phyloP scores from a whole-genome alignment of 2,329 filamentous ascomycete species.

The Huntiella savannae region DNA sequence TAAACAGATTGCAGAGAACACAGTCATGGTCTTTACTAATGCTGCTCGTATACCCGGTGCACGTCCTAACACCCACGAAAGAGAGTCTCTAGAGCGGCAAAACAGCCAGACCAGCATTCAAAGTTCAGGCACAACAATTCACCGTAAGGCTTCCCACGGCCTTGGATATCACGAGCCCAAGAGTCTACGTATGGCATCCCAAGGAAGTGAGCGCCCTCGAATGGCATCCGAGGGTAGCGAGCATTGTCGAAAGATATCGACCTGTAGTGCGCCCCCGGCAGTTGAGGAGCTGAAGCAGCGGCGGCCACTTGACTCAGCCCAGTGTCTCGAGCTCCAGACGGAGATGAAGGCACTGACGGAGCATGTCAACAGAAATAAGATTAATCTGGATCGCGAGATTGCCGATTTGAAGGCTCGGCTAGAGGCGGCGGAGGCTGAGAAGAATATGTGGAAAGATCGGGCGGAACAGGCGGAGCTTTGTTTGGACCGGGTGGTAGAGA shows the following conservation, averaged over 20 bases:
- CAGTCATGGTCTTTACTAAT: constrained; percentile 1
- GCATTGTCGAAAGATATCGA: no score
- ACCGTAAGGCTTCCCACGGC: no score
- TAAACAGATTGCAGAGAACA: not conserved
- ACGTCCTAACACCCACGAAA: not conserved
- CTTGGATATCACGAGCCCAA: no score
- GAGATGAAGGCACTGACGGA: not conserved
- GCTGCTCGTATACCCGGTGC: not conserved
- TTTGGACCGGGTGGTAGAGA: constrained; percentile 25
- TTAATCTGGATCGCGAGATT: constrained; percentile 1
- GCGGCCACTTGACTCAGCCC: not conserved
- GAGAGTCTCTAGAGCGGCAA: no score
- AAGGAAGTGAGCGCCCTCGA: no score
- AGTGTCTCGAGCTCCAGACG: not conserved
- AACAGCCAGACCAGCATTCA: no score
- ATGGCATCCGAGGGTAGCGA: no score
- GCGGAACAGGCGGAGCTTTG: constrained; percentile 37
- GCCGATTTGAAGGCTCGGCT: constrained; percentile 3
- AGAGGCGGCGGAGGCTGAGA: constrained; percentile 16
- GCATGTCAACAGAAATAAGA: not conserved
- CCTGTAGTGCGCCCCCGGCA: no score
- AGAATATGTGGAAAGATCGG: constrained; percentile 31
- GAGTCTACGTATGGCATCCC: no score
- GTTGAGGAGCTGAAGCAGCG: no score
- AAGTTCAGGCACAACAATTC: no score